Percentiles rank a stretch among this genome's conserved stretches.
These are phyloP conservation scores for Paecilomyces sp. DNA, from an alignment of 2,329 filamentous ascomycete species.

Conservation along the genomic window DNA sequence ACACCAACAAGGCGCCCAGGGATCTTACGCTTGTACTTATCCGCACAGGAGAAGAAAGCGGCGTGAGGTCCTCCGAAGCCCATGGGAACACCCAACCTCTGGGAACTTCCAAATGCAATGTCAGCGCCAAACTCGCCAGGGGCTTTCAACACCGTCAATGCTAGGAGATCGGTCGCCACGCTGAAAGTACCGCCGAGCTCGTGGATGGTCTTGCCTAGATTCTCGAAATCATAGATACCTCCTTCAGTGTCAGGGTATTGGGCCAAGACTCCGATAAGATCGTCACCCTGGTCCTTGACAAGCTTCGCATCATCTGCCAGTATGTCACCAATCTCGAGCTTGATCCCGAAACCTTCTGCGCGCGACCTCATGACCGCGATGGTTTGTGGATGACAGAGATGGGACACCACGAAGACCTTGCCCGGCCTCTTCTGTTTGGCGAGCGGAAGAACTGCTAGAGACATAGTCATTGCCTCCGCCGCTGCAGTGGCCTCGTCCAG, in stretches of 20 bases:
- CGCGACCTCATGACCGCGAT: slow-evolving; percentile 75
- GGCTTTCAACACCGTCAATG: slow-evolving; percentile 77
- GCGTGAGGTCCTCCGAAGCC: slow-evolving; percentile 93
- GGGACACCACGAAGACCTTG: slow-evolving; percentile 79
- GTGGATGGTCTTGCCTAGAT: slow-evolving; percentile 70
- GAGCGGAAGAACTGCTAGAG: slow-evolving; percentile 65
- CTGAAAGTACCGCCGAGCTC: slow-evolving; percentile 71
- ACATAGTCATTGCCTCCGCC: slow-evolving; percentile 92
- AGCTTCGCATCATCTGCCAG: slow-evolving; percentile 56
- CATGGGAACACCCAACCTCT: slow-evolving; percentile 85
- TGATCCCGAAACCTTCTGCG: slow-evolving; percentile 85
- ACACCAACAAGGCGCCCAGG: slow-evolving; percentile 85
- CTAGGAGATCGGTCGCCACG: slow-evolving; percentile 82
- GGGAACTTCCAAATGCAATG: slow-evolving; percentile 87
- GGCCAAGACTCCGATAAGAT: slow-evolving; percentile 82
- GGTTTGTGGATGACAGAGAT: slow-evolving; percentile 77
- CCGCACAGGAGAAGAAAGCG: slow-evolving; percentile 87
- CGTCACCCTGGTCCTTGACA: slow-evolving; percentile 68
- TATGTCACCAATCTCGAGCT: slow-evolving; percentile 66
- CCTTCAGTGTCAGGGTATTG: slow-evolving; percentile 92
- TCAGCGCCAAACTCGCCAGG: slow-evolving; percentile 94
- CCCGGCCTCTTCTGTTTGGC: slow-evolving; percentile 65
- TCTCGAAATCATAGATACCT: slow-evolving; percentile 66
- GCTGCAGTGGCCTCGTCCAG: slow-evolving; percentile 89
- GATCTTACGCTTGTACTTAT: slow-evolving; percentile 91